Base-by-base conservation (phyloP, 768 basidiomycete genomes). In the Asterophora parasitica region DNA sequence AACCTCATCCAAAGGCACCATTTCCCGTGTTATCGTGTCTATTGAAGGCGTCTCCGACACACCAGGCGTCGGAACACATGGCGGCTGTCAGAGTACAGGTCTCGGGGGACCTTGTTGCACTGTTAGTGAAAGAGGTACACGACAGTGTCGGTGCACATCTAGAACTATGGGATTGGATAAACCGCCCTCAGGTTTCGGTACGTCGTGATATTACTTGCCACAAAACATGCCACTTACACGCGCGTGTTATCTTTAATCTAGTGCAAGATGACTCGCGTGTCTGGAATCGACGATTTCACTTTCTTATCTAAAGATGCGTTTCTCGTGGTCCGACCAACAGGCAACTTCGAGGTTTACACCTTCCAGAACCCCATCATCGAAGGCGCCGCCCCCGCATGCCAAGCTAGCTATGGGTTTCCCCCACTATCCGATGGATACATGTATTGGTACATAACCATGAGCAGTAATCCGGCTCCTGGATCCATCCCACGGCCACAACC, bases 391-490 rank as follows among this genome's bases (percentile, higher is more conserved):
- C 76, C 75, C 2, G 51, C 58, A 11, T 57, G 67, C 32, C 62
- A 65, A 33, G 69, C 67, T 20, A 67, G 55, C 49, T 75, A 75
- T 43, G 61, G 56, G 17, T 71, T 79, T 28, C 77, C 77, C 1
- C 61, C 64, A 4, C 66, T 79, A 10, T 65, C 70, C 27, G 60
- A 65, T 4, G 73, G 69, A 5, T 76, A 72, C 52, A 65, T 67
- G 56, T 79, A 77, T 52, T 78, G 74, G 73, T 76, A 78, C 47
- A 76, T 77, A 34, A 75, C 74, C 42, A 71, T 77, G 66, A 76
- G 75, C 59, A 74, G 70, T 52, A 78, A 78, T 49, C 74, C 77
- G 3, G 61, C 72, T 13, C 72, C 76, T 5, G 72, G 71, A 10
- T 70, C 67, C 39, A 59, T 69, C 1, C 72, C 72, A 15, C 51